Conservation (phyloP, 2,329 filamentous ascomycete species). For the Sclerotinia sclerotiorum region DNA sequence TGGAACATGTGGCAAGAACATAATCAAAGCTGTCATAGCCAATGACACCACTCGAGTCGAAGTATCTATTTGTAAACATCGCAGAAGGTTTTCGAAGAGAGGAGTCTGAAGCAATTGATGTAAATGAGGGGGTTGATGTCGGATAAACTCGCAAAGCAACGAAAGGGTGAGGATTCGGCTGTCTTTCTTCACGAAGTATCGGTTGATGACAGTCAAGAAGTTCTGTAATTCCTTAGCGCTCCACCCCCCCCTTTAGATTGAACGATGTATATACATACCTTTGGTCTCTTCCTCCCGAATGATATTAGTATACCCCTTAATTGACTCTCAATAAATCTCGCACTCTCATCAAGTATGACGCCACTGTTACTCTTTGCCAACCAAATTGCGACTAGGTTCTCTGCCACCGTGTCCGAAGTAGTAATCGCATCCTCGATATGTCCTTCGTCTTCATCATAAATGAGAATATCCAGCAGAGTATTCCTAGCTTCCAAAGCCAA, state of each 20-base stretch:
- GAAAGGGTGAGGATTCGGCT: constrained; percentile 64
- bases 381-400: constrained; percentile 58
- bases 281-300: constrained; percentile 66
- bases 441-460: constrained; percentile 60
- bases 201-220: constrained; percentile 65
- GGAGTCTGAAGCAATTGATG: constrained; percentile 69
- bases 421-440: constrained; percentile 48
- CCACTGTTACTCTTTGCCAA: constrained; percentile 47
- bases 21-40: constrained; percentile 71
- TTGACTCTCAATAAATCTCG: constrained; percentile 45
- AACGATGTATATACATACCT: constrained; percentile 46
- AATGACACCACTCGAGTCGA: constrained; percentile 76
- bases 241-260: constrained; percentile 19
- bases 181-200: constrained; percentile 62
- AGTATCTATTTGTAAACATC: constrained; percentile 73
- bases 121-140: constrained; percentile 75
- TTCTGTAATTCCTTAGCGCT: constrained; percentile 48
- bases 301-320: constrained; percentile 48
- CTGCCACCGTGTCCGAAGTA: constrained; percentile 52
- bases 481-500: constrained; percentile 64
- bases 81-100: constrained; percentile 68
- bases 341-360: constrained; percentile 46
- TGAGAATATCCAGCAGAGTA: constrained; percentile 63
- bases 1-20: constrained; percentile 81
- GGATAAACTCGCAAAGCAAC: constrained; percentile 71